Conservation (phyloP, 108 stramenopile genomes). For the Conticribra guillardii region DNA sequence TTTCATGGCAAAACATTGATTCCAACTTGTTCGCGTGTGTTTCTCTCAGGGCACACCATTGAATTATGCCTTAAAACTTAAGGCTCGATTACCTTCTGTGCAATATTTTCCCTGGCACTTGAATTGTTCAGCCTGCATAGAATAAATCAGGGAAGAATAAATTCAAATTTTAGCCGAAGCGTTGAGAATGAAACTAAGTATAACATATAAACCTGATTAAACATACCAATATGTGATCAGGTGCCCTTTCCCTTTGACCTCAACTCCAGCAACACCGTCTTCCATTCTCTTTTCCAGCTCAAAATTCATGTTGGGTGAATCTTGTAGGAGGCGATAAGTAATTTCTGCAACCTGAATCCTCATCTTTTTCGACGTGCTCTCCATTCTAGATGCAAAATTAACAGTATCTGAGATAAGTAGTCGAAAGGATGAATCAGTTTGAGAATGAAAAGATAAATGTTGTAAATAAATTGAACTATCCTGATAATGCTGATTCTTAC, state of each 20-base stretch:
- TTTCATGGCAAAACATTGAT: too few species aligned
- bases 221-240: conserved; percentile 38
- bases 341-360: conserved; percentile 38
- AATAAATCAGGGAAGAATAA: too few species aligned
- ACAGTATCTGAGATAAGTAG: conserved; percentile 14
- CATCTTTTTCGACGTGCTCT: conserved; percentile 38
- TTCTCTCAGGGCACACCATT: too few species aligned
- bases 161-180: too few species aligned
- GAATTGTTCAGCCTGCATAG: too few species aligned
- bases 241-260: conserved; percentile 48
- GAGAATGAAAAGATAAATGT: neutral
- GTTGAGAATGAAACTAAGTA: too few species aligned
- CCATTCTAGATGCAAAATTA: conserved; percentile 37
- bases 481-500: neutral
- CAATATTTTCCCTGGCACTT: too few species aligned
- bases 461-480: neutral
- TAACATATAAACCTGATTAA: too few species aligned
- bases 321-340: conserved; percentile 42
- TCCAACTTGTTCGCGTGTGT: too few species aligned
- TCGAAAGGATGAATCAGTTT: too few species aligned
- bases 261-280: conserved; percentile 27
- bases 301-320: conserved; percentile 34
- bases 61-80: too few species aligned
- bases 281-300: conserved; percentile 29
- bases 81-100: too few species aligned